These are phyloP conservation scores for Gryganskiella cystojenkinii DNA, from an alignment of 192 early-diverging fungal species.

Conservation along the genomic window DNA sequence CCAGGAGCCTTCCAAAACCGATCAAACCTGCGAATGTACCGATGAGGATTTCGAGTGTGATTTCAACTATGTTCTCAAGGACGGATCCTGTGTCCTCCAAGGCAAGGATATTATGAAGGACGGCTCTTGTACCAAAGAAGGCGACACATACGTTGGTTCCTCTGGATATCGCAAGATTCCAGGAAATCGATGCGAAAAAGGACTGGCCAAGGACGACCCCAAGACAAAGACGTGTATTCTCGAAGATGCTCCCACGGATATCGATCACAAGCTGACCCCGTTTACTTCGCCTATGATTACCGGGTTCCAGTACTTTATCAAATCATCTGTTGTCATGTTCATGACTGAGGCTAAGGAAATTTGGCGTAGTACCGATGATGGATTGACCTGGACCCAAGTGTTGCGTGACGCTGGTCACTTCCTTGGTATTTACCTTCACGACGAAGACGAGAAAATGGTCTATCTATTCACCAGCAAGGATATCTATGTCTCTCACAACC, in stretches of 20 bases:
- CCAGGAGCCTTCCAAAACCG: constrained; percentile 64
- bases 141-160: constrained; percentile 75
- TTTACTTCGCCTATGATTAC: constrained; percentile 30
- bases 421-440: constrained; percentile 73
- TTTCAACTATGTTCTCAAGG: constrained; percentile 75
- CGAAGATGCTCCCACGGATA: constrained; percentile 48
- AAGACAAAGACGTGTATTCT: constrained; percentile 63
- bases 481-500: constrained; percentile 67
- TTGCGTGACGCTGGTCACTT: constrained; percentile 62
- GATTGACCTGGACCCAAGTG: constrained; percentile 73
- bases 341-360: constrained; percentile 68
- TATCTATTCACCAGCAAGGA: constrained; percentile 70
- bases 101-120: constrained; percentile 67
- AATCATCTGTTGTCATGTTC: constrained; percentile 70
- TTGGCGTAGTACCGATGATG: constrained; percentile 80
- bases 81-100: constrained; percentile 68
- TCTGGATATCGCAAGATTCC: constrained; percentile 88
- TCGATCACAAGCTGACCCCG: constrained; percentile 28
- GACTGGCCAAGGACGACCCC: constrained; percentile 64
- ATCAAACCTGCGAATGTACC: constrained; percentile 79
- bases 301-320: constrained; percentile 70
- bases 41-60: constrained; percentile 95
- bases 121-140: constrained; percentile 69
- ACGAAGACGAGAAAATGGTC: constrained; percentile 71
- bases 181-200: constrained; percentile 79